Evolutionary conservation across 2,329 filamentous ascomycete genomes (phyloP), one percentile per base, ranked within the genome.

Genomic region (Thelonectria rubi): DNA sequence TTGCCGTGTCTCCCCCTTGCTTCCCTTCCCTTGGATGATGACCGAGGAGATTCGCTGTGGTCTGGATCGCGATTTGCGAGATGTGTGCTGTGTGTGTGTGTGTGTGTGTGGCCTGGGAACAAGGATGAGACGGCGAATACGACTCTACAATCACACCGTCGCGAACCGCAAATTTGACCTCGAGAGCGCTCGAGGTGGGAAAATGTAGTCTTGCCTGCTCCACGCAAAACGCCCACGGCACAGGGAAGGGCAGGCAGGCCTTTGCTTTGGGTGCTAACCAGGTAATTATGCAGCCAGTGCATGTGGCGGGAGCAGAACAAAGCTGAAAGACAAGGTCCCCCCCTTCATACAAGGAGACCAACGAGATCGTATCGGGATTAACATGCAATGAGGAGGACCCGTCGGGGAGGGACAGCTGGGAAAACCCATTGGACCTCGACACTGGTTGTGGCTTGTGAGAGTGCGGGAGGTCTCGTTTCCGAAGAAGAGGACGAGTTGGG

Each of bases 1-100:
- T 54, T 54, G 42, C 56, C 56, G 56, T 21, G 21, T 26, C 26
- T 17, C 14, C 18, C 18, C 42, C 43, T n/a, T 46, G 52, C 15
- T 39, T n/a, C n/a, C n/a, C n/a, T n/a, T n/a, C n/a, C n/a, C n/a
- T n/a, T 14, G 24, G 21, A 17, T 17, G 5, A 17, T 32, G 21
- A 49, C n/a, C 12, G 24, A 7, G 24, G 15, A 18, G 26, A 12
- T 4, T 49, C 32, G 9, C 3, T 7, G 4, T 14, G 32, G 32
- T 14, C 32, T 34, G 11, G 32, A 34, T 34, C 32, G 32, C 32
- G 15, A 14, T 21, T 50, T 34, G 15, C 43, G 50, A 30, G 17
- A 26, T 40, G 9, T 18, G n/a, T 32, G 46, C 3, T 8, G 15
- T 48, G 21, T 17, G 45, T n/a, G 7, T 37, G 30, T 14, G n/a